Percentiles rank a stretch among this genome's conserved stretches.
phyloP scores from a whole-genome alignment of 352 stramenopile species.

The Phytophthora citrophthora region DNA sequence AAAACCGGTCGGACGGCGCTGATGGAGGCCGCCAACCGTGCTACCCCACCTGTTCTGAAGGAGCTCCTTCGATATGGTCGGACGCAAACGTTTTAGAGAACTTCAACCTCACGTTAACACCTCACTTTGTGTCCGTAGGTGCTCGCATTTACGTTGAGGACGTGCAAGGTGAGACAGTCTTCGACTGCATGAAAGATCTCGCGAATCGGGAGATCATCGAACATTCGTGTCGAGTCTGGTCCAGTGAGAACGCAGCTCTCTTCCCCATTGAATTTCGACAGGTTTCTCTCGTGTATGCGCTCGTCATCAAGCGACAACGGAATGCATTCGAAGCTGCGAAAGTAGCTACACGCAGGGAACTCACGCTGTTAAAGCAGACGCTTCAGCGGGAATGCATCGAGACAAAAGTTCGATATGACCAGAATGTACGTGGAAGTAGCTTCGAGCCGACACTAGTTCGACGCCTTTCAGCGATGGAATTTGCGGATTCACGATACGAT shows the following conservation, averaged over 20 bases:
- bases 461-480: slow-evolving; percentile 40
- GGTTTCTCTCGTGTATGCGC: slow-evolving; percentile 41
- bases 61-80: slow-evolving; percentile 71
- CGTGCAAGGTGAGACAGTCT: slow-evolving; percentile 51
- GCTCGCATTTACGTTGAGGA: slow-evolving; percentile 51
- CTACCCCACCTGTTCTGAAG: slow-evolving; percentile 45
- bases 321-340: slow-evolving; percentile 18
- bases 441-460: slow-evolving; percentile 49
- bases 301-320: slow-evolving; percentile 50
- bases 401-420: slow-evolving; percentile 61
- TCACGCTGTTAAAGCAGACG: slow-evolving; percentile 34
- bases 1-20: slow-evolving; percentile 62
- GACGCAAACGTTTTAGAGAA: neutral
- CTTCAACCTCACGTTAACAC: neutral
- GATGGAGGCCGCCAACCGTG: slow-evolving; percentile 64
- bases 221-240: slow-evolving; percentile 48
- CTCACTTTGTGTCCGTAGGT: slow-evolving; percentile 25
- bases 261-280: slow-evolving; percentile 59
- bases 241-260: slow-evolving; percentile 35
- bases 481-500: slow-evolving; percentile 48
- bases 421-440: slow-evolving; percentile 36
- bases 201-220: slow-evolving; percentile 39
- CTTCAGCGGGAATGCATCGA: slow-evolving; percentile 54
- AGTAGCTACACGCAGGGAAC: slow-evolving; percentile 30
- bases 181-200: slow-evolving; percentile 48